phyloP scores from a whole-genome alignment of 768 basidiomycete genomes.

The Melanogaster broomeanus region DNA sequence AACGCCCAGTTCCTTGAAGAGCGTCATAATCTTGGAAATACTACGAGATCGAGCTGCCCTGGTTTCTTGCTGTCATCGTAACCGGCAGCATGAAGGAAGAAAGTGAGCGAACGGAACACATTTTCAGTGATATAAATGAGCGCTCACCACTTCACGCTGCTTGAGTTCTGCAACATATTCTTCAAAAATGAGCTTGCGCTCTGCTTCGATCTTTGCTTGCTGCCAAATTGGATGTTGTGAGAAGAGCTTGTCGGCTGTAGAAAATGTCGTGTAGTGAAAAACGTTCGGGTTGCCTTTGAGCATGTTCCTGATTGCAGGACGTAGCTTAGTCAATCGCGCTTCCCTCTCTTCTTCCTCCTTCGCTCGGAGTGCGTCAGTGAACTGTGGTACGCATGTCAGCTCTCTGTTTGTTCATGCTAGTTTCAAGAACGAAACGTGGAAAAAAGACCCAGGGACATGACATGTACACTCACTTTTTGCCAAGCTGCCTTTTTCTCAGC shows the following conservation, averaged over 20 bases:
- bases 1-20: slow-evolving; percentile 87
- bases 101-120: slow-evolving; percentile 5
- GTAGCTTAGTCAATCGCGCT: slow-evolving; percentile 77
- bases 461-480: slow-evolving; percentile 69
- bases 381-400: slow-evolving; percentile 40
- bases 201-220: slow-evolving; percentile 80
- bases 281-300: slow-evolving; percentile 86
- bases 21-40: slow-evolving; percentile 76
- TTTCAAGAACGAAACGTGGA: not conserved
- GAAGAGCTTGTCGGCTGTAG: slow-evolving; percentile 86
- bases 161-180: slow-evolving; percentile 88
- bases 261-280: slow-evolving; percentile 89
- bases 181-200: slow-evolving; percentile 86
- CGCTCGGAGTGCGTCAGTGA: slow-evolving; percentile 69
- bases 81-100: not conserved
- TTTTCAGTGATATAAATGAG: not conserved
- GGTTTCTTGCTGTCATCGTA: slow-evolving; percentile 63
- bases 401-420: not conserved
- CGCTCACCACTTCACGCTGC: slow-evolving; percentile 83
- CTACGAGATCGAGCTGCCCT: slow-evolving; percentile 76
- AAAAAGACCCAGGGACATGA: not conserved
- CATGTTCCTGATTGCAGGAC: slow-evolving; percentile 86
- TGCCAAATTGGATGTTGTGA: slow-evolving; percentile 90
- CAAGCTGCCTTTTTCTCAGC: slow-evolving; percentile 94
- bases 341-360: slow-evolving; percentile 89